Conservation (phyloP, 2,329 filamentous ascomycete species). For the Alternaria ventricosa region DNA sequence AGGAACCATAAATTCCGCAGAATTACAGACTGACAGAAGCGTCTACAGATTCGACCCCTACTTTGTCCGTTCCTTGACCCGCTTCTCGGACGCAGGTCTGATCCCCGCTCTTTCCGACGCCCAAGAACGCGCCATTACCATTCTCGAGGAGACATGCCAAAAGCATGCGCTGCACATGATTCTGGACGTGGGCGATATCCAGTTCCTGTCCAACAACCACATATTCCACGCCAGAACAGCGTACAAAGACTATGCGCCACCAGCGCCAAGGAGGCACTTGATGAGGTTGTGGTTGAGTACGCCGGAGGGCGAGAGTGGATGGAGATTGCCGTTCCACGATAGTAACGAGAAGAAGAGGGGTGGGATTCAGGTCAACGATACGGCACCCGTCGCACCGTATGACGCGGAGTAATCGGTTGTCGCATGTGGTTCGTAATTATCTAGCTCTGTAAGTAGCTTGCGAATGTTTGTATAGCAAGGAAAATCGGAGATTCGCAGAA, state of each 20-base stretch:
- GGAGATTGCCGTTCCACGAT: conserved; percentile 83
- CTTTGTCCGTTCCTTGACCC: conserved; percentile 76
- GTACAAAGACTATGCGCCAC: conserved; percentile 75
- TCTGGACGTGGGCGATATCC: conserved; percentile 84
- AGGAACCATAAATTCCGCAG: neutral
- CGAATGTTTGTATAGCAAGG: neutral
- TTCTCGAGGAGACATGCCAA: conserved; percentile 79
- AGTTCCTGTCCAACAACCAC: conserved; percentile 83
- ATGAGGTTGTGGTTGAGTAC: conserved; percentile 86
- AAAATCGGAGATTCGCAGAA: neutral
- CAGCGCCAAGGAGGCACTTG: conserved; percentile 74
- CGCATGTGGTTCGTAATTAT: neutral
- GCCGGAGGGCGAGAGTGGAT: conserved; percentile 82
- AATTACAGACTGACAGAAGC: conserved; percentile 11
- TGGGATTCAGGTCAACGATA: conserved; percentile 86
- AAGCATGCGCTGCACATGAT: conserved; percentile 81
- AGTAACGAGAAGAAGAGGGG: conserved; percentile 84
- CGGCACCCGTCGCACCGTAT: conserved; percentile 73
- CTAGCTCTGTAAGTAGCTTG: neutral
- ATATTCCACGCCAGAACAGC: conserved; percentile 81
- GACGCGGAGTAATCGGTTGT: conserved; percentile 70
- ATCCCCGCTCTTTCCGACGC: conserved; percentile 74
- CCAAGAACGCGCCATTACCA: conserved; percentile 70
- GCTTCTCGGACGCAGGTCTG: conserved; percentile 75
- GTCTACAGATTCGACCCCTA: conserved; percentile 76